Percentiles rank a stretch among this genome's conserved stretches.
These are phyloP conservation scores for Sarocladiaceae sp. DNA, from an alignment of 2,329 filamentous ascomycete species.

Conservation along the genomic window DNA sequence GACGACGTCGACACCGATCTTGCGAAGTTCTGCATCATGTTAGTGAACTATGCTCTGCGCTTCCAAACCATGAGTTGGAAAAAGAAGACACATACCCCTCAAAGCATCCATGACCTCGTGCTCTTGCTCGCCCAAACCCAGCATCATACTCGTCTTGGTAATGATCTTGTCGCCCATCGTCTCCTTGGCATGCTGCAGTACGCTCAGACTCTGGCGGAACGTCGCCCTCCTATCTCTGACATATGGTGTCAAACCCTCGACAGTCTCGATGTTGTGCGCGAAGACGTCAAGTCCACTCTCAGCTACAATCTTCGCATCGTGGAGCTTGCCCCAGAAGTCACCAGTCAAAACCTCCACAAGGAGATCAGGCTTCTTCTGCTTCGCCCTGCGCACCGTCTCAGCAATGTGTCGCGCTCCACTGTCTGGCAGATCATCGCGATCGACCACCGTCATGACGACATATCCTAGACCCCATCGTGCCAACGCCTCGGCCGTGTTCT, in stretches of 20 bases:
- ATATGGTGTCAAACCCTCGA: slow-evolving; percentile 81
- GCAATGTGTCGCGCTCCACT: slow-evolving; percentile 87
- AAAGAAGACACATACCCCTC: slow-evolving; percentile 41
- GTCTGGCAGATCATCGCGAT: slow-evolving; percentile 86
- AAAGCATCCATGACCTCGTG: slow-evolving; percentile 76
- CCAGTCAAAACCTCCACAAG: slow-evolving; percentile 81
- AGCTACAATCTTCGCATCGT: slow-evolving; percentile 81
- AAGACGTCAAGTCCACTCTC: slow-evolving; percentile 89
- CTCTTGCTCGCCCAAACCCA: slow-evolving; percentile 89
- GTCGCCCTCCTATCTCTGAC: slow-evolving; percentile 86
- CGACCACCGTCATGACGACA: slow-evolving; percentile 88
- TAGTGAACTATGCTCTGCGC: slow-evolving; percentile 3
- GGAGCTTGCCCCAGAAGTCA: slow-evolving; percentile 77
- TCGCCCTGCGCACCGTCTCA: slow-evolving; percentile 91
- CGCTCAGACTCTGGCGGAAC: slow-evolving; percentile 76
- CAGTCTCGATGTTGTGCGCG: slow-evolving; percentile 95
- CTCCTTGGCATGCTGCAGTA: slow-evolving; percentile 76
- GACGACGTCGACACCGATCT: slow-evolving; percentile 81
- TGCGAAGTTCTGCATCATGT: slow-evolving; percentile 58
- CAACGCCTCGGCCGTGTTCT: slow-evolving; percentile 92
- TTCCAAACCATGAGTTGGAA: background rate
- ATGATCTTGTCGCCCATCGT: slow-evolving; percentile 68
- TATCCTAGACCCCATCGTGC: slow-evolving; percentile 92
- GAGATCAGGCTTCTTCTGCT: slow-evolving; percentile 70
- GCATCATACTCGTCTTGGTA: slow-evolving; percentile 98